A percentile compares a stretch with the other conserved stretches of the same genome.
Evolutionary conservation across 768 basidiomycete species (phyloP).

Genomic region (Holtermanniella nyarrowii): DNA sequence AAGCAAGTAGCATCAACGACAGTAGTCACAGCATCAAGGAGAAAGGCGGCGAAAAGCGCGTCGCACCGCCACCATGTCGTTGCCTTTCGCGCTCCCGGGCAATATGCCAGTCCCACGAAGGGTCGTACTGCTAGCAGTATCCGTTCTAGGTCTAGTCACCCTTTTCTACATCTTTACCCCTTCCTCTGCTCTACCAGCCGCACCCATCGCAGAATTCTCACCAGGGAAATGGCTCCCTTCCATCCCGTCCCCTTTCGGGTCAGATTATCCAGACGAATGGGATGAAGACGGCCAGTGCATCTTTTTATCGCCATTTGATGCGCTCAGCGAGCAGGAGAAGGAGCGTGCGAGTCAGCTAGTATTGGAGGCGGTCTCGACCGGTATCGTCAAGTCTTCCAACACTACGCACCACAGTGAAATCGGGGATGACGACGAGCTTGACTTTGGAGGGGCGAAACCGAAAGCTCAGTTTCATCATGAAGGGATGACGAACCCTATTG

Average conservation of each 20-base stretch:
- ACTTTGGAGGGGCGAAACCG: conserved; percentile 10
- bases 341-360: conserved; percentile 25
- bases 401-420: neutral
- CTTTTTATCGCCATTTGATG: conserved; percentile 37
- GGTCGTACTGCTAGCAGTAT: conserved; percentile 26
- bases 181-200: conserved; percentile 17
- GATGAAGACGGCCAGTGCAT: conserved; percentile 39
- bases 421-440: conserved; percentile 17
- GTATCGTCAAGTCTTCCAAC: conserved; percentile 21
- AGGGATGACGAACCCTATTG: conserved; percentile 57
- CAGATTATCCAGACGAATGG: conserved; percentile 25
- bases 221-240: conserved; percentile 38
- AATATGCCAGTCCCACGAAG: conserved; percentile 27
- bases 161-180: conserved; percentile 33
- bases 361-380: conserved; percentile 28
- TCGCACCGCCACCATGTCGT: neutral
- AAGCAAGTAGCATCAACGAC: no score
- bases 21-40: no score
- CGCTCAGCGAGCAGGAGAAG: conserved; percentile 29
- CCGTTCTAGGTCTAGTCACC: conserved; percentile 24
- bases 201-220: conserved; percentile 25
- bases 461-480: conserved; percentile 7
- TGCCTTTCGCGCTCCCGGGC: conserved; percentile 19
- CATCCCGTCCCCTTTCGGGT: conserved; percentile 21
- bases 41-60: no score